These are phyloP conservation scores for Penicillium sp. DNA, from an alignment of 2,329 filamentous ascomycete genomes.

Conservation along the genomic window DNA sequence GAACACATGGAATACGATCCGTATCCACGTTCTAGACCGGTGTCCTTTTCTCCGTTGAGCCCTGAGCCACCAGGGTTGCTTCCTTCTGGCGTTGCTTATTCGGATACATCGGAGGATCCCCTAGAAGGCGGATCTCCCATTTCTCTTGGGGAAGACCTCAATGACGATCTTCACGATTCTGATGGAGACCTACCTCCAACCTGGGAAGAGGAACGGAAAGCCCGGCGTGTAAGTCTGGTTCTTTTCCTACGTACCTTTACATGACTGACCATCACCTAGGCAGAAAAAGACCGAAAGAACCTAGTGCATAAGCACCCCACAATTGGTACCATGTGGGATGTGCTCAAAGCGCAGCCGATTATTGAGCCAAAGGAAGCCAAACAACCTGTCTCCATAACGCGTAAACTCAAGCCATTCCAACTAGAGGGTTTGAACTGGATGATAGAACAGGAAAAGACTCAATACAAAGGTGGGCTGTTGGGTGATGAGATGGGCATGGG, in stretches of 20 bases:
- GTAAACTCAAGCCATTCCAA: conserved; percentile 88
- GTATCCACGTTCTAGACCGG: background rate
- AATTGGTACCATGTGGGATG: conserved; percentile 79
- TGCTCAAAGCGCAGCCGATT: conserved; percentile 65
- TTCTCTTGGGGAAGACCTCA: background rate
- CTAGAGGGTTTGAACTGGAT: conserved; percentile 94
- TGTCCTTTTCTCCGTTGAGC: background rate
- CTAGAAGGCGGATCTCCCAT: conserved; percentile 9
- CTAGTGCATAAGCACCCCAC: conserved; percentile 75
- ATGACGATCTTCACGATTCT: background rate
- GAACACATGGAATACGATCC: conserved; percentile 18
- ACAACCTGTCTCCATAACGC: conserved; percentile 75
- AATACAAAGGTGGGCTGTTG: conserved; percentile 84
- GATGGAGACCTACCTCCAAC: conserved; percentile 9
- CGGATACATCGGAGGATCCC: conserved; percentile 16
- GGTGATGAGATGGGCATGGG: conserved; percentile 99
- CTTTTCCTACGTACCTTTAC: background rate
- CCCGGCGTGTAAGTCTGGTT: conserved; percentile 20
- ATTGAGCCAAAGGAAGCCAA: conserved; percentile 63
- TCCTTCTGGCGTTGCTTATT: conserved; percentile 3
- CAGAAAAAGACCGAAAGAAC: conserved; percentile 58
- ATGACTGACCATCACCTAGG: background rate
- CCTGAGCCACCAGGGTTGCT: background rate
- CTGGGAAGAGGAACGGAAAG: conserved; percentile 19
- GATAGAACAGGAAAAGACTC: conserved; percentile 78